Conservation (phyloP, 2,329 filamentous ascomycete species). For the Fusarium circinatum region DNA sequence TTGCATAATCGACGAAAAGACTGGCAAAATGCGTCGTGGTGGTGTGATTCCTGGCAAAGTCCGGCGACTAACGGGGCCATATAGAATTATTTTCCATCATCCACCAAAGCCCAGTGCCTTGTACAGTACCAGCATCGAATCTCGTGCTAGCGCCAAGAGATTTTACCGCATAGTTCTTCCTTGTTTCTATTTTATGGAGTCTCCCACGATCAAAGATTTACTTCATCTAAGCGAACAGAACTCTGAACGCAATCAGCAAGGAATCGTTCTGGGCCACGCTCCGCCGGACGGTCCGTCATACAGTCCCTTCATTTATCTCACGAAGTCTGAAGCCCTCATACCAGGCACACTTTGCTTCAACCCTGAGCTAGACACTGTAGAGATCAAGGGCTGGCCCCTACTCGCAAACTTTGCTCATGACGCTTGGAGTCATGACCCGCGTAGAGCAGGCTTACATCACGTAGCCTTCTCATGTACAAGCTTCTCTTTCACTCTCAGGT, state of each 20-base stretch:
- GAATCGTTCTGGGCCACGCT: neutral
- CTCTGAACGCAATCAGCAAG: no score
- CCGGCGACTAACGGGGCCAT: neutral
- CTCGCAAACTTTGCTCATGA: neutral
- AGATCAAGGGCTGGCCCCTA: neutral
- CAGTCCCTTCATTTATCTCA: no score
- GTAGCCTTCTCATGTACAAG: neutral
- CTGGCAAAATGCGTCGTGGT: neutral
- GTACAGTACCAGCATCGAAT: neutral
- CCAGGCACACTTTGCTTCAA: neutral
- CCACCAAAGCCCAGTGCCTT: neutral
- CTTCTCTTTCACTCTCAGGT: no score
- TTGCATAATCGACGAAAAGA: accelerated
- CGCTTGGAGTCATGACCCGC: neutral
- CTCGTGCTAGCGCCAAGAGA: neutral
- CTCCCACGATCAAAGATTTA: neutral
- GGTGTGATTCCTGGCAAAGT: no score
- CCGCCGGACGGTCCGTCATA: neutral
- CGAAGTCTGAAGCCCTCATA: neutral
- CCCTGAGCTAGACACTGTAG: neutral
- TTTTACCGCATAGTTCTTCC: neutral
- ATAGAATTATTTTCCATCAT: accelerated
- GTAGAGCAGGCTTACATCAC: neutral
- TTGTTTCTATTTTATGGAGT: neutral
- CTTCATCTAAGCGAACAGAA: neutral